Evolutionary conservation across 2,329 filamentous ascomycete genomes (phyloP), one percentile per base, ranked within the genome.

Genomic region (Macrophomina pseudophaseolina): DNA sequence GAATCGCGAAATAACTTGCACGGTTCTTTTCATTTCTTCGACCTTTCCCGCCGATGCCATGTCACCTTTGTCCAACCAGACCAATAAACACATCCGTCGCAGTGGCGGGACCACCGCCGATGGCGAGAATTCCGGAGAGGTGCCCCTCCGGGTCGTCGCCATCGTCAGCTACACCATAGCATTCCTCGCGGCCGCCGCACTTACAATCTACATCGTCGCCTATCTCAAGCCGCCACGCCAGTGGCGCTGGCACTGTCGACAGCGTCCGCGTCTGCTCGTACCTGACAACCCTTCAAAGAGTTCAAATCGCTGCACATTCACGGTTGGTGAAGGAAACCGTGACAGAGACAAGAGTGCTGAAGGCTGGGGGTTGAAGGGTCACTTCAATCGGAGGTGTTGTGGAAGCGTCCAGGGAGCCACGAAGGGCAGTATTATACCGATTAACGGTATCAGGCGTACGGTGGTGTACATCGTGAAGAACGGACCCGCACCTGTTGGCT

Each of bases 171-270:
- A 51, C 32, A 18, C 32, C 44, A 38, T 62, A 9, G 58, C 58
- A 23, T 62, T 62, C n/a, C 32, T 62, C 18, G 32, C 18, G 9
- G 58, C 58, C 58, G n/a, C 44, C n/a, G 58, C 32, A 9, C n/a
- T 62, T n/a, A 30, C 18, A 11, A 38, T 48, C 12, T 62, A 62
- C 18, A 46, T 62, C 28, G 6, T 62, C 44, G 58, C 32, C 14
- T 62, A 49, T 44, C 28, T 49, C 32, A 35, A 62, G 32, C 58
- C 58, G 11, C 58, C 44, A 32, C n/a, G 14, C 6, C 32, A 40
- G n/a, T 62, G 58, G 58, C 44, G 16, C 33, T 49, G 44, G 58
- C 49, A 62, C 44, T 62, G 44, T 16, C 30, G 58, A 5, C 32
- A 49, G 44, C 58, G 44, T 30, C 30, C 44, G 16, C 12, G 32